Evolutionary conservation across 345 rosid species (phyloP), one percentile per base, ranked within the genome.

Genomic region (Barbarea vulgaris): DNA sequence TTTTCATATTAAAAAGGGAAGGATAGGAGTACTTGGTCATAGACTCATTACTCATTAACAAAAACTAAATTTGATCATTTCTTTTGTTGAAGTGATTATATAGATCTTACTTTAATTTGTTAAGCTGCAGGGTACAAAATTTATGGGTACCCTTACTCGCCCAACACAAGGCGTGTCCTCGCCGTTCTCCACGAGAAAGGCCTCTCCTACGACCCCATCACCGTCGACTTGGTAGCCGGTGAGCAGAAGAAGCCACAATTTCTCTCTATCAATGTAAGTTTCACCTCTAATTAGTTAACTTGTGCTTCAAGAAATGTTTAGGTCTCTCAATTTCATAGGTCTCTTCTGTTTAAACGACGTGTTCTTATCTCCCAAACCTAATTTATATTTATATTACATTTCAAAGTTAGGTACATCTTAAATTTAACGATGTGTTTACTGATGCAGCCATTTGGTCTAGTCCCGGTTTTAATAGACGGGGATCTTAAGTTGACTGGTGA

Each of bases 401-500:
- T 28, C 30, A 28, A 28, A 39, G 1, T 12, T 13, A 11, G 42
- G 15, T 3, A 9, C 41, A 7, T 42, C 31, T 18, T 27, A 56
- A 6, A 24, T 21, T 58, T 27, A 19, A 27, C 39, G 5, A 28
- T 37, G 22, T 63, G 42, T 73, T 62, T 34, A 11, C 71, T 48
- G 61, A 55, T 77, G 84, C 85, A 88, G 96, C 96, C 91, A 10
- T 91, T 88, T 41, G 91, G 93, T 65, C 86, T 74, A 79, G 81
- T 91, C 64, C 97, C 93, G 12, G 90, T 81, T 41, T 58, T 86
- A 5, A 79, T 84, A 72, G 80, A 89, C 17, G 89, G 88, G n/a
- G 80, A 83, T 74, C 48, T 89, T 39, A 83, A 80, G 79, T 83
- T 91, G 58, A 77, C 80, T 12, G 93, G 97, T 91, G 80, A 76